Percentiles rank a stretch among this genome's conserved stretches.
phyloP scores from a whole-genome alignment of 805 yeast genomes.

The Candida wancherniae region DNA sequence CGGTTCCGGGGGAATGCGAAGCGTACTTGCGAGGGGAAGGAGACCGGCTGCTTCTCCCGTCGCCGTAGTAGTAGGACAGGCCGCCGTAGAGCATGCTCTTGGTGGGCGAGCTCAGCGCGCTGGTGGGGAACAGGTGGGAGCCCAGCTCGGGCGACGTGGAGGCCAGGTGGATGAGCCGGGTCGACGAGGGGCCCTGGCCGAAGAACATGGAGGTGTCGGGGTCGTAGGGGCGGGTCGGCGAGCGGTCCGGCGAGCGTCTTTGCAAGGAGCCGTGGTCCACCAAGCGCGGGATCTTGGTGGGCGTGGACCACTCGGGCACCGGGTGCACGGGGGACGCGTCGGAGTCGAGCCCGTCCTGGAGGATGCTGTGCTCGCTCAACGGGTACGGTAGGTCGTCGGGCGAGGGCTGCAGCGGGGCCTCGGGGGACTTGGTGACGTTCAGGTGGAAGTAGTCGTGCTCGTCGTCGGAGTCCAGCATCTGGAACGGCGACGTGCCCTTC shows the following conservation, averaged over 20 bases:
- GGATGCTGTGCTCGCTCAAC: too few species aligned
- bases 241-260: not conserved
- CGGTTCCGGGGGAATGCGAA: constrained; percentile 20
- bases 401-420: too few species aligned
- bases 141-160: constrained; percentile 17
- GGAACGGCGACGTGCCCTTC: constrained; percentile 10
- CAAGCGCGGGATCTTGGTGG: constrained; percentile 13
- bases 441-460: not conserved
- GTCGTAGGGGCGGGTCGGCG: constrained; percentile 2
- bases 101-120: constrained; percentile 17
- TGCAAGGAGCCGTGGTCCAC: constrained; percentile 7
- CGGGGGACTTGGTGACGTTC: too few species aligned
- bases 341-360: too few species aligned
- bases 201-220: constrained; percentile 8
- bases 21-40: constrained; percentile 29
- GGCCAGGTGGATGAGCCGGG: constrained; percentile 5
- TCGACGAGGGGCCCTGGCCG: constrained; percentile 10
- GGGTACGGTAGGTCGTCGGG: too few species aligned
- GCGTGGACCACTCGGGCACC: constrained; percentile 6
- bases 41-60: constrained; percentile 19
- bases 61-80: constrained; percentile 10
- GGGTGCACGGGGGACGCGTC: too few species aligned
- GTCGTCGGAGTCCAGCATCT: constrained; percentile 2
- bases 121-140: constrained; percentile 2
- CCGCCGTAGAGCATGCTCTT: constrained; percentile 4